Percentiles rank a stretch among this genome's conserved stretches.
Evolutionary conservation across 2,329 filamentous ascomycete genomes (phyloP).

Genomic region (Botrytis galanthina): DNA sequence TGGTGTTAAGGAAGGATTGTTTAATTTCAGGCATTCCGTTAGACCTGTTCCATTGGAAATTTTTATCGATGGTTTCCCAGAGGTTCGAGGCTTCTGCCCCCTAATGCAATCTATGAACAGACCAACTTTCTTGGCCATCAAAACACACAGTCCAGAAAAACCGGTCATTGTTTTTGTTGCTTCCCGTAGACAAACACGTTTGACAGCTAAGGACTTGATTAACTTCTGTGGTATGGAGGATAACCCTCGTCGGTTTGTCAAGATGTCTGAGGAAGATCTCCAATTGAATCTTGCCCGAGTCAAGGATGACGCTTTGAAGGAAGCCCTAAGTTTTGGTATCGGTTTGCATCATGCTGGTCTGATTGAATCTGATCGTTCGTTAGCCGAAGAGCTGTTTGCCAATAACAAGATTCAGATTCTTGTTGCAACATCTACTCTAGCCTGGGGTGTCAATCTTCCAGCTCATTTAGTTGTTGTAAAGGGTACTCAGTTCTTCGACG

Average conservation of each 20-base stretch:
- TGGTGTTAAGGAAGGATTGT: slow-evolving; percentile 90
- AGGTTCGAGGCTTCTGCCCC: slow-evolving; percentile 91
- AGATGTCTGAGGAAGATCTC: slow-evolving; percentile 92
- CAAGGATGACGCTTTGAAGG: slow-evolving; percentile 87
- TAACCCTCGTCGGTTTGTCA: slow-evolving; percentile 87
- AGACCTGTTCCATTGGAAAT: slow-evolving; percentile 93
- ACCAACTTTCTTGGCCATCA: slow-evolving; percentile 93
- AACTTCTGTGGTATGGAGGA: slow-evolving; percentile 99
- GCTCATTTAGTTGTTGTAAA: slow-evolving; percentile 97
- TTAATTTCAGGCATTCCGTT: slow-evolving; percentile 97
- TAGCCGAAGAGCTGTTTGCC: slow-evolving; percentile 91
- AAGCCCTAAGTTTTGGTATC: slow-evolving; percentile 96
- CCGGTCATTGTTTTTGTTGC: slow-evolving; percentile 98
- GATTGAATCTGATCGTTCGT: slow-evolving; percentile 86
- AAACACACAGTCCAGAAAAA: slow-evolving; percentile 92
- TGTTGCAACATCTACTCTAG: slow-evolving; percentile 82
- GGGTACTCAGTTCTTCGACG: slow-evolving; percentile 96
- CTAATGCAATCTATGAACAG: slow-evolving; percentile 99
- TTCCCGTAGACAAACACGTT: slow-evolving; percentile 86
- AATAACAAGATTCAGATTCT: slow-evolving; percentile 98
- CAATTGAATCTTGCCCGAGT: slow-evolving; percentile 83
- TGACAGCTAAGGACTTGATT: slow-evolving; percentile 94
- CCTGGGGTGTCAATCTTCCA: slow-evolving; percentile 97
- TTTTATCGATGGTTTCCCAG: slow-evolving; percentile 96
- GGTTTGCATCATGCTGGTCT: slow-evolving; percentile 96